Evolutionary conservation across 106 monocot species (phyloP).

Genomic region (Platanthera guangdongensis): DNA sequence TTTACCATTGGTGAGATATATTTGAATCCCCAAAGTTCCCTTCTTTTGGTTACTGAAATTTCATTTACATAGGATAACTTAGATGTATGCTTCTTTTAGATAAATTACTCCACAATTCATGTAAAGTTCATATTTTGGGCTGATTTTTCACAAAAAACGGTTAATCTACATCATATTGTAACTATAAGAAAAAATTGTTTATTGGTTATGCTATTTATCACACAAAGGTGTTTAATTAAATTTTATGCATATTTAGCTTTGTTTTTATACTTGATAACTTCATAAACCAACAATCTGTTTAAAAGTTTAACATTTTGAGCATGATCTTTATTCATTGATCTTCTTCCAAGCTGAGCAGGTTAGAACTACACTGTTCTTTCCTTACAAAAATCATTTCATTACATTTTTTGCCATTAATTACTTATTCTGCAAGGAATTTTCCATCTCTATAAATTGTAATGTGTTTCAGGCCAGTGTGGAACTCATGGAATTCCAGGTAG

Average conservation of each 20-base stretch:
- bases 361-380: not conserved
- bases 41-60: not conserved
- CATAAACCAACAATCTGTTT: not conserved
- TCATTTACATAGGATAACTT: not conserved
- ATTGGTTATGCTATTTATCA: not conserved
- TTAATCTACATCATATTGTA: not conserved
- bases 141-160: not conserved
- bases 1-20: constrained; percentile 49
- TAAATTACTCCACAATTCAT: not conserved
- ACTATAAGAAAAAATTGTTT: not conserved
- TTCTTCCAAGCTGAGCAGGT: not conserved
- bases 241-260: too few species aligned
- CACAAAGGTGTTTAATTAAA: too few species aligned
- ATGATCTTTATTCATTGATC: not conserved
- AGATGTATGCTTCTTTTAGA: not conserved
- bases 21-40: not conserved
- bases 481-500: constrained; percentile 20
- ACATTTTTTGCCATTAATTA: not conserved
- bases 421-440: constrained; percentile 7
- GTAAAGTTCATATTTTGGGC: not conserved
- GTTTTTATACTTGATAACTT: too few species aligned
- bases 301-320: not conserved
- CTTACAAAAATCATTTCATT: not conserved
- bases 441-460: constrained; percentile 5
- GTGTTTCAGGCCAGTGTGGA: constrained; percentile 21